These are phyloP conservation scores for Termitomyces sp. DNA, from an alignment of 768 basidiomycete genomes.

Conservation along the genomic window DNA sequence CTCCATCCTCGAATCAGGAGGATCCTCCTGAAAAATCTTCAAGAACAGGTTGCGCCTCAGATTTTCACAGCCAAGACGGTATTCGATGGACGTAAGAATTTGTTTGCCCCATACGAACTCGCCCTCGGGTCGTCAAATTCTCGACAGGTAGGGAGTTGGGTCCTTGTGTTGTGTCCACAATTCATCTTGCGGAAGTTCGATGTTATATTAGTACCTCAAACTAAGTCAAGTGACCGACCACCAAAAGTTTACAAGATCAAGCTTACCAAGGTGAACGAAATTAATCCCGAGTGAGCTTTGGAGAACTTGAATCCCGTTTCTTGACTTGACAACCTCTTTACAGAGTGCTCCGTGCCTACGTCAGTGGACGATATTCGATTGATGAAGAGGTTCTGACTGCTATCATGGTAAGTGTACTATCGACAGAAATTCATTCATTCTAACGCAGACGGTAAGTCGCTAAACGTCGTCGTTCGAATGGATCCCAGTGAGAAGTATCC, in stretches of 20 bases:
- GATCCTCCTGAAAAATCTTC: constrained; percentile 59
- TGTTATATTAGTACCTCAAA: constrained; percentile 31
- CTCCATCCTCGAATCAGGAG: constrained; percentile 49
- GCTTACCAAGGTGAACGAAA: constrained; percentile 51
- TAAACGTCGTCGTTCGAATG: constrained; percentile 76
- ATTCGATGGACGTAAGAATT: constrained; percentile 67
- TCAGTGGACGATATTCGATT: constrained; percentile 57
- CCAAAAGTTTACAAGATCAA: constrained; percentile 50
- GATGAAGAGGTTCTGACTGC: constrained; percentile 61
- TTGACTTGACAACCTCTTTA: not conserved
- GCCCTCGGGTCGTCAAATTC: constrained; percentile 4
- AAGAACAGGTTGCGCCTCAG: constrained; percentile 38
- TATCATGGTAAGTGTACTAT: constrained; percentile 41
- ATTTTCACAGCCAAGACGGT: constrained; percentile 68
- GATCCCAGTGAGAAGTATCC: constrained; percentile 63
- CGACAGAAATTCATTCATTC: not conserved
- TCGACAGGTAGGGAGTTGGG: constrained; percentile 2
- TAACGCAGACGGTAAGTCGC: constrained; percentile 34
- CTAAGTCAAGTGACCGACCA: constrained; percentile 26
- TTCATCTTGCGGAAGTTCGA: constrained; percentile 9
- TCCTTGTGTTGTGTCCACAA: constrained; percentile 12
- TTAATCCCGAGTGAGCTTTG: constrained; percentile 36
- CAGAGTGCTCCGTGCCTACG: constrained; percentile 60
- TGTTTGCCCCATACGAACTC: constrained; percentile 10
- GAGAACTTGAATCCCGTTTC: not conserved